Evolutionary conservation across 2,329 filamentous ascomycete genomes (phyloP), one percentile per base, ranked within the genome.

Genomic region (Pyricularia sp.): DNA sequence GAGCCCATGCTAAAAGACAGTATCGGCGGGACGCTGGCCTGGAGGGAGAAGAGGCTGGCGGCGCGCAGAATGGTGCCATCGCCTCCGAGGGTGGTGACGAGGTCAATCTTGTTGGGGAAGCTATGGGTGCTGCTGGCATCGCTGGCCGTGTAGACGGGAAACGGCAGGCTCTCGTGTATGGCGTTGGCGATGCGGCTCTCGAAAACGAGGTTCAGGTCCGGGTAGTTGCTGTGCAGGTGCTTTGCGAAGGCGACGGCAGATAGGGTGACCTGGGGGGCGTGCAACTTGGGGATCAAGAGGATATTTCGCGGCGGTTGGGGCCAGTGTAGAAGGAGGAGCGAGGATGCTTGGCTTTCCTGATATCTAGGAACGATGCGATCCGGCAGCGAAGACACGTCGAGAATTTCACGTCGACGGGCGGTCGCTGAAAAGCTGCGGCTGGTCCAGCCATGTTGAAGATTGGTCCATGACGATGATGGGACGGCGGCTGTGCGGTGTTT

Each of bases 1-100:
- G 94, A 96, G 6, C 95, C 95, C 92, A 99, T 97, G 77, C 93
- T 97, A 76, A 99, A 99, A 1, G 92, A 93, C 9, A 99, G 83
- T 42, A 99, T 91, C 0, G 95, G 95, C 0, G 95, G 95, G 0
- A 99, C 94, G 63, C 88, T 88, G 2, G 86, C 84, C 64, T 92
- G 89, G 55, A 92, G 90, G 70, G 93, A 93, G 80, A 96, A 98
- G 5, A 97, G 85, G 68, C 91, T 94, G 2, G 92, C 91, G 0
- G 93, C 93, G 70, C 92, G 91, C 65, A 97, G 80, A 68, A 97
- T 94, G 2, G 93, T 97, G 70, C 93, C 93, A 78, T 99, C 95
- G 61, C 95, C 95, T 68, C 95, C 95, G 66, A 99, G 88, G 0
- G 95, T 98, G 63, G 92, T 89, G 26, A 94, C 90, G 70, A 97